phyloP scores from a whole-genome alignment of 768 basidiomycete species.

The Mycena capillaripes region DNA sequence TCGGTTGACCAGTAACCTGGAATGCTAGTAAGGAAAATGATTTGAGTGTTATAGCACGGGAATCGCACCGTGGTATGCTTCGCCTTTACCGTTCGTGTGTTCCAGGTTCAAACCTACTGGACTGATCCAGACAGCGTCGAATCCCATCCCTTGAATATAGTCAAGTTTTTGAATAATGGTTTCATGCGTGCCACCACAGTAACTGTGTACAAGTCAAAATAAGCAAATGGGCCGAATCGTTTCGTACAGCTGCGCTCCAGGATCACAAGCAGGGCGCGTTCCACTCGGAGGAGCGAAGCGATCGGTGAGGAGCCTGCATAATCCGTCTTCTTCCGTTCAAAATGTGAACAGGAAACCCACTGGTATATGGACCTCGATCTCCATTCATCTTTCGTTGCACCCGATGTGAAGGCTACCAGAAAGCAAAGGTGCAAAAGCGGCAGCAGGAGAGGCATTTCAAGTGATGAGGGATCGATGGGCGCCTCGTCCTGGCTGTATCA shows the following conservation, averaged over 20 bases:
- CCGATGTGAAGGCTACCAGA: background rate
- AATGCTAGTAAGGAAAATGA: background rate
- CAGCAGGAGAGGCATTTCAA: background rate
- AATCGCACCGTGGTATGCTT: constrained; percentile 3
- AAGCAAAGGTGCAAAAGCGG: background rate
- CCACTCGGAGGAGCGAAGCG: background rate
- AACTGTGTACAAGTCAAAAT: background rate
- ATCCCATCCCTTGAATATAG: constrained; percentile 5
- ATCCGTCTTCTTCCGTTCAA: background rate
- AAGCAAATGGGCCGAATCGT: too few species aligned
- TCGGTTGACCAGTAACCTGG: constrained; percentile 10
- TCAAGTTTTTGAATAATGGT: background rate
- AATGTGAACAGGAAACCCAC: background rate
- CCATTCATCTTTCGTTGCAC: background rate
- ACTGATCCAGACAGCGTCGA: constrained; percentile 5
- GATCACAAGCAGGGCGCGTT: constrained; percentile 2
- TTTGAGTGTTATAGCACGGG: background rate
- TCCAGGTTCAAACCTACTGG: constrained; percentile 2
- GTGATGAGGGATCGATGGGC: background rate
- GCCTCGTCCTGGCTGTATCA: background rate
- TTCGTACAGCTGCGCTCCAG: background rate
- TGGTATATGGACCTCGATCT: constrained; percentile 15
- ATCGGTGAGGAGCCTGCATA: background rate
- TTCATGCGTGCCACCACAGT: background rate
- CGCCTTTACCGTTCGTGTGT: background rate